Conservation (phyloP, 2,329 filamentous ascomycete species). For the Cladophialophora psammophila region DNA sequence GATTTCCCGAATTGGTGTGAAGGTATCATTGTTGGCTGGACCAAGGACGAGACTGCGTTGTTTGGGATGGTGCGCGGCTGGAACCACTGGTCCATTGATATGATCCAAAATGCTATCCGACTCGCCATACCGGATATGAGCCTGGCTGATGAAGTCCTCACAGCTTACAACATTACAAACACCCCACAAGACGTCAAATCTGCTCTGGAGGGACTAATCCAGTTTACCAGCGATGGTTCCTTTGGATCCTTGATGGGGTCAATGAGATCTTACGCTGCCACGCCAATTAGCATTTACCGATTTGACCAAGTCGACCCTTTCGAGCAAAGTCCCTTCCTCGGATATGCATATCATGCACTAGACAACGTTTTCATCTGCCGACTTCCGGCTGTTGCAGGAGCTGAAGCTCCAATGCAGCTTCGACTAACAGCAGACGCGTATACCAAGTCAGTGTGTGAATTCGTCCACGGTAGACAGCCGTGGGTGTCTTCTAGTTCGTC, state of each 20-base stretch:
- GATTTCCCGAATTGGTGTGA: slow-evolving; percentile 12
- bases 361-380: slow-evolving; percentile 12
- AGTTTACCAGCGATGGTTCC: slow-evolving; percentile 11
- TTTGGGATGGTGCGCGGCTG: not conserved
- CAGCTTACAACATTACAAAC: slow-evolving; percentile 4
- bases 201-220: slow-evolving; percentile 9
- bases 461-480: slow-evolving; percentile 15
- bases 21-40: slow-evolving; percentile 11
- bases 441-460: not conserved
- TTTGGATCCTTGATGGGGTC: not conserved
- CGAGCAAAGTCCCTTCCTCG: slow-evolving; percentile 6
- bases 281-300: slow-evolving; percentile 15
- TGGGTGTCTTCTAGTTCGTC: slow-evolving; percentile 1
- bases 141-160: slow-evolving; percentile 1
- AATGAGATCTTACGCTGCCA: not conserved
- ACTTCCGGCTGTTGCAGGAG: slow-evolving; percentile 12
- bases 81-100: not conserved
- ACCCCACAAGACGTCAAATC: not conserved
- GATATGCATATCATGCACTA: slow-evolving; percentile 18
- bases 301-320: slow-evolving; percentile 22
- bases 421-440: not conserved
- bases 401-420: not conserved
- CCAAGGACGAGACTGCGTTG: slow-evolving; percentile 13
- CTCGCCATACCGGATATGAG: not conserved
- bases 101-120: not conserved